A percentile compares a stretch with the other conserved stretches of the same genome.
Evolutionary conservation across 2,329 filamentous ascomycete genomes (phyloP).

Genomic region (Fusarium staphyleae): DNA sequence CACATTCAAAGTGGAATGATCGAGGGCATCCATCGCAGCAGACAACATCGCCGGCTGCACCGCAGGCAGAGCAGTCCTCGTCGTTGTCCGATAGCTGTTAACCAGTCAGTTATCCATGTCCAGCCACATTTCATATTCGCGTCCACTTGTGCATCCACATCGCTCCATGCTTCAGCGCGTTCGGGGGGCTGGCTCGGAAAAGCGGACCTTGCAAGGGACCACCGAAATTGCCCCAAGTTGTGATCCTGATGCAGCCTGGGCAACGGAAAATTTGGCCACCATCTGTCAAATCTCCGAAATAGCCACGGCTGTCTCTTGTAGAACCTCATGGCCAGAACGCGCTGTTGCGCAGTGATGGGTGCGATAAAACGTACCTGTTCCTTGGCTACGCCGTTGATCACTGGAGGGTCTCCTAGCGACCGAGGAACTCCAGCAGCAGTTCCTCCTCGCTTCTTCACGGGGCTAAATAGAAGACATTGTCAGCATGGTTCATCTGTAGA

Average conservation of each 20-base stretch:
- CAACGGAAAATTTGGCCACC: constrained; percentile 30
- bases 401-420: constrained; percentile 68
- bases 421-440: constrained; percentile 73
- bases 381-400: constrained; percentile 60
- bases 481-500: constrained; percentile 26
- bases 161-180: constrained; percentile 30
- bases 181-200: constrained; percentile 37
- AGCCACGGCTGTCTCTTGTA: background rate
- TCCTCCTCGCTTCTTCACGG: constrained; percentile 74
- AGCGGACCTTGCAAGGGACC: constrained; percentile 39
- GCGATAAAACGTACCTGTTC: constrained; percentile 56
- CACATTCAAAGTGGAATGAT: constrained; percentile 89
- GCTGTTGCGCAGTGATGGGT: no score
- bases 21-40: constrained; percentile 93
- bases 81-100: constrained; percentile 71
- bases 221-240: constrained; percentile 35
- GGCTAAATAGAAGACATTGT: constrained; percentile 56
- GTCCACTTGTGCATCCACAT: constrained; percentile 12
- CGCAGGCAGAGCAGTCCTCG: constrained; percentile 88
- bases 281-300: constrained; percentile 18
- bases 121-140: constrained; percentile 22
- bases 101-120: constrained; percentile 44
- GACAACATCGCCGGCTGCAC: constrained; percentile 81
- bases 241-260: constrained; percentile 27
- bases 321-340: no score